Percentiles rank a stretch among this genome's conserved stretches.
Evolutionary conservation across 257 asterid species (phyloP).

Genomic region (Osmanthus fragrans): DNA sequence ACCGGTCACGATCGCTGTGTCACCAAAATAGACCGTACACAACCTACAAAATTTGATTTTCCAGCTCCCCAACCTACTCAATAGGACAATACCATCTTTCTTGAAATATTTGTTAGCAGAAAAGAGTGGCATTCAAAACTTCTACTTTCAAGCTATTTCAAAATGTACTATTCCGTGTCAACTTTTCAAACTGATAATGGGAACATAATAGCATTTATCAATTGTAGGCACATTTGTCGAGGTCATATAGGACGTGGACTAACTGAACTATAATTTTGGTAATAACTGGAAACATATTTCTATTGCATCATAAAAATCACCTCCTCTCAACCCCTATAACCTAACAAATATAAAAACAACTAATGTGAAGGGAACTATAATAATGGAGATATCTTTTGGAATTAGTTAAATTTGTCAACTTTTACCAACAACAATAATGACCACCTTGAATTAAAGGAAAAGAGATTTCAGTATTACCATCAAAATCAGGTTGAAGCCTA

Average conservation of each 20-base stretch:
- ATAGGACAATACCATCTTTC: not conserved
- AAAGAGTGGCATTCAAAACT: not conserved
- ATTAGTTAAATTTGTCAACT: not conserved
- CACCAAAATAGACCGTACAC: too few species aligned
- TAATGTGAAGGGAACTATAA: not conserved
- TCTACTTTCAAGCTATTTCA: constrained; percentile 5
- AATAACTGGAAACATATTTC: not conserved
- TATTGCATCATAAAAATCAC: not conserved
- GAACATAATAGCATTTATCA: not conserved
- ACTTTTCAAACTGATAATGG: not conserved
- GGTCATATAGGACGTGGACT: not conserved
- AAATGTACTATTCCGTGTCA: not conserved
- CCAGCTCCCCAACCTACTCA: too few species aligned
- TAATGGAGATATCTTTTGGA: not conserved
- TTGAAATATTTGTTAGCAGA: constrained; percentile 13
- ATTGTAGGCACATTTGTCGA: not conserved
- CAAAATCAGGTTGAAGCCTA: constrained; percentile 56
- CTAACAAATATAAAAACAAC: not conserved
- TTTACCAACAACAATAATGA: constrained; percentile 12
- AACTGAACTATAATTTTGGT: not conserved
- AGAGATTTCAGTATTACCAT: constrained; percentile 50
- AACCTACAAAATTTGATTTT: too few species aligned
- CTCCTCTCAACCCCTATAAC: not conserved
- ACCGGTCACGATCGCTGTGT: too few species aligned
- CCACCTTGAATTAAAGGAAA: constrained; percentile 5